Conservation (phyloP, 108 stramenopile species). For the Mediolabrus comicus region DNA sequence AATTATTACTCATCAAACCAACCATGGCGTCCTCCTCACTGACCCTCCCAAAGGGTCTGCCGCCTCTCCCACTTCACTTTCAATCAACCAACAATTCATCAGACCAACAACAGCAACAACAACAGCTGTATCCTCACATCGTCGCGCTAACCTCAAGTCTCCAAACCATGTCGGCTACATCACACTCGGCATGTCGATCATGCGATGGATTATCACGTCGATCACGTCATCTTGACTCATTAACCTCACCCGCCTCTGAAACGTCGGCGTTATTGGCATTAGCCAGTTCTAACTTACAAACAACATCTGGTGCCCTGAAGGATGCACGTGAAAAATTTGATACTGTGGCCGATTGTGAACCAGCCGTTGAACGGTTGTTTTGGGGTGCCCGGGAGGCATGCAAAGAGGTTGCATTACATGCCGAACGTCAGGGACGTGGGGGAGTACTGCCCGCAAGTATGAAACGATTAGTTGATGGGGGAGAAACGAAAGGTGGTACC, state of each 20-base stretch:
- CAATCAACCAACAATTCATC: too few species aligned
- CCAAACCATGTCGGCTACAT: slow-evolving; percentile 58
- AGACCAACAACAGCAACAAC: too few species aligned
- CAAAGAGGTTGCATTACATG: slow-evolving; percentile 49
- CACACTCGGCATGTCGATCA: slow-evolving; percentile 48
- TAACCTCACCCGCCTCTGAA: slow-evolving; percentile 82
- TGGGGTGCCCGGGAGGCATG: slow-evolving; percentile 54
- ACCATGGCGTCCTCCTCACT: neutral
- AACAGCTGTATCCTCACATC: slow-evolving; percentile 49
- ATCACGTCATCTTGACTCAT: slow-evolving; percentile 70
- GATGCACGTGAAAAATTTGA: slow-evolving; percentile 88
- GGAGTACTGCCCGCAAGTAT: slow-evolving; percentile 24
- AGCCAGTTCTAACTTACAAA: slow-evolving; percentile 60
- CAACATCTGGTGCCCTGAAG: slow-evolving; percentile 60
- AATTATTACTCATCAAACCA: too few species aligned
- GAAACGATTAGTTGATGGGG: slow-evolving; percentile 25
- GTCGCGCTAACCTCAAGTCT: slow-evolving; percentile 48
- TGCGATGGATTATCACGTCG: slow-evolving; percentile 70
- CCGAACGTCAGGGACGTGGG: slow-evolving; percentile 37
- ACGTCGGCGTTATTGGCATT: slow-evolving; percentile 61
- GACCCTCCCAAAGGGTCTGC: neutral
- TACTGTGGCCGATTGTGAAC: slow-evolving; percentile 78
- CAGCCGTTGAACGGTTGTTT: slow-evolving; percentile 64
- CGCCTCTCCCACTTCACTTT: neutral
- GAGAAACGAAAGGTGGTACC: slow-evolving; percentile 12